phyloP scores from a whole-genome alignment of 2,329 filamentous ascomycete genomes.

The Fusarium heterosporum region DNA sequence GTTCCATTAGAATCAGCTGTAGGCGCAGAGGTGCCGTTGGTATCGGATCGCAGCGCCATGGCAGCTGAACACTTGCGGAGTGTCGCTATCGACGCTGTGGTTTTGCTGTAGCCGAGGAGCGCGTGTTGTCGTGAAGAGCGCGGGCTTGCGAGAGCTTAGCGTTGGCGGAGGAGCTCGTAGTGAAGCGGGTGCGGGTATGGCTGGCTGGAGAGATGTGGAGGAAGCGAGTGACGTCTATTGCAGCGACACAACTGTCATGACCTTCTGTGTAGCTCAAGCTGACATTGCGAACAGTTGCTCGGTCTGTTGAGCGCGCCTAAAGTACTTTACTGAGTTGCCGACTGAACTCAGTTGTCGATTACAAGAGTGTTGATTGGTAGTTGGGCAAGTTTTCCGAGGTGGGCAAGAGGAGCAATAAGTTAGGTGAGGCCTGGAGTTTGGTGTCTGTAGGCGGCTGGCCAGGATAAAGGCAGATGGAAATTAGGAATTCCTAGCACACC shows the following conservation, averaged over 20 bases:
- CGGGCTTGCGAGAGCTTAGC: constrained; percentile 39
- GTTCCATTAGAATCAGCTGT: constrained; percentile 39
- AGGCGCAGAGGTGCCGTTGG: constrained; percentile 49
- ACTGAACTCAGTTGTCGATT: background rate
- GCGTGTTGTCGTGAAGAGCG: constrained; percentile 41
- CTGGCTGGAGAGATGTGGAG: constrained; percentile 41
- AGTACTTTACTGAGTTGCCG: constrained; percentile 8
- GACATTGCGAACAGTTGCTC: constrained; percentile 41
- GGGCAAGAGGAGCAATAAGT: constrained; percentile 27
- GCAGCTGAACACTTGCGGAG: constrained; percentile 41
- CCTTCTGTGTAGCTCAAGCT: constrained; percentile 39
- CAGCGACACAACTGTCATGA: constrained; percentile 45
- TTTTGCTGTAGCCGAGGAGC: constrained; percentile 36
- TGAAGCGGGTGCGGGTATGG: constrained; percentile 32
- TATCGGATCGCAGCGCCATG: constrained; percentile 52
- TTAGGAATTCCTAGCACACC: constrained; percentile 42
- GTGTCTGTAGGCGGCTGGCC: constrained; percentile 41
- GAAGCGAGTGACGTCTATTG: constrained; percentile 48
- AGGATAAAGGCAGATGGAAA: constrained; percentile 40
- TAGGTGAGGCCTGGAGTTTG: constrained; percentile 33
- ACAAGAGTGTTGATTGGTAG: background rate
- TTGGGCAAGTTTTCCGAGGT: constrained; percentile 4
- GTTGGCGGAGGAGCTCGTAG: constrained; percentile 44
- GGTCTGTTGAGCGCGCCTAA: constrained; percentile 17
- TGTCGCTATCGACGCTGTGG: constrained; percentile 30